Base-by-base conservation (phyloP, 2,329 filamentous ascomycete species). In the Alternaria sp. region DNA sequence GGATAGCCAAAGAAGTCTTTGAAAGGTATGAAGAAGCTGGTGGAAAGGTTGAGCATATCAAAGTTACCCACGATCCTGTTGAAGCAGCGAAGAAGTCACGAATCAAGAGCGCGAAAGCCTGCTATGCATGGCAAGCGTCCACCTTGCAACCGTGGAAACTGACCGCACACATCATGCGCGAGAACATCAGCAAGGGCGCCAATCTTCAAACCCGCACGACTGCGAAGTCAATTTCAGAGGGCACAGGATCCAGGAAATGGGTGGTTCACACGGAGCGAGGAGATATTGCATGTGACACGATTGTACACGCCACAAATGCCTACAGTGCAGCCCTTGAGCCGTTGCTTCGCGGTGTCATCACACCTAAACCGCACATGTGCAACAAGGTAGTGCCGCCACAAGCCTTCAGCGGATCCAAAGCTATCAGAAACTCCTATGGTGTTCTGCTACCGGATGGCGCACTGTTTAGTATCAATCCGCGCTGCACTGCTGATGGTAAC, bases 401-500 rank as follows among this genome's bases (percentile, higher is more conserved):
- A 14, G 26, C 56, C 4, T 55, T 56, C 40, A 66, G 63, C 23
- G 70, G 69, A 1, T 68, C 65, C 0, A 61, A 63, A 26, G 65
- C 66, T 11, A 54, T 72, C 4, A 53, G 59, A n/a, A 73, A 77
- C 50, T 76, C 73, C 1, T 77, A 76, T 33, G 72, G 70, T 9
- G 64, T 76, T 11, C 59, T 76, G 5, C 62, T 75, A 8, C 63
- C 70, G 1, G 61, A 71, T 14, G 72, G 74, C 0, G 73, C 48
- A 0, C 48, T 76, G 0, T 69, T 76, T 51, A 75, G 67, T 40
- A 75, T 77, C 56, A 77, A 77, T 46, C 69, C 74, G 11, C 72
- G 74, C 11, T 71, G 62, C 21, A 63, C 62, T 7, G 54, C 69
- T 3, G 73, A 77, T 42, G 73, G 73, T 9, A 65, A 70, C 21